phyloP scores from a whole-genome alignment of 2,329 filamentous ascomycete species.

The Pseudogymnoascus sp. region DNA sequence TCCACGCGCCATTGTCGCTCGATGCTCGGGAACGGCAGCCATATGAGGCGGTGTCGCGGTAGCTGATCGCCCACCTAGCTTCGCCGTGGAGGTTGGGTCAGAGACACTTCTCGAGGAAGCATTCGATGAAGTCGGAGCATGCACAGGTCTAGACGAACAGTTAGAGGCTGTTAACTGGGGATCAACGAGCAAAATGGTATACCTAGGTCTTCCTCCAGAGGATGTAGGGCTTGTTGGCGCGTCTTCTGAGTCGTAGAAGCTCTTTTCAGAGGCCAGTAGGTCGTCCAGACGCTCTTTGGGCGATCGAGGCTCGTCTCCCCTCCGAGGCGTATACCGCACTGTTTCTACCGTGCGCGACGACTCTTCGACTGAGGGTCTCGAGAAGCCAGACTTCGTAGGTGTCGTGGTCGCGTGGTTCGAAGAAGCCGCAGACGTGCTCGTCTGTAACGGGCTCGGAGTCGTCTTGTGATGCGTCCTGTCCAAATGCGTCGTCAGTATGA shows the following conservation, averaged over 20 bases:
- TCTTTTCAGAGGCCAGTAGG: conserved; percentile 28
- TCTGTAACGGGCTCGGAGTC: conserved; percentile 28
- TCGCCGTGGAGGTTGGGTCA: conserved; percentile 23
- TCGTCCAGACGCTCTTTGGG: conserved; percentile 30
- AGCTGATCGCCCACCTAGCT: conserved; percentile 19
- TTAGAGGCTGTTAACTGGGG: not conserved
- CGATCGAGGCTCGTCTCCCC: conserved; percentile 22
- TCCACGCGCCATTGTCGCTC: conserved; percentile 24
- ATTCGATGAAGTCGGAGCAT: conserved; percentile 19
- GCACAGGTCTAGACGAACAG: not conserved
- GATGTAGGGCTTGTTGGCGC: conserved; percentile 9
- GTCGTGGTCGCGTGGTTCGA: conserved; percentile 25
- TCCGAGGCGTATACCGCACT: conserved; percentile 14
- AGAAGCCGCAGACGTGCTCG: conserved; percentile 24
- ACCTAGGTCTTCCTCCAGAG: not conserved
- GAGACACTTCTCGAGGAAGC: conserved; percentile 27
- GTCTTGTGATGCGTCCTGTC: conserved; percentile 27
- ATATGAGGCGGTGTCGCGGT: conserved; percentile 20
- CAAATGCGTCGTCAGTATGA: conserved; percentile 12
- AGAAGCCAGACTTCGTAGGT: conserved; percentile 25
- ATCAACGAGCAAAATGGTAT: not conserved
- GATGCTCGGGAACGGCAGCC: conserved; percentile 23
- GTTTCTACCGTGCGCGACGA: conserved; percentile 15
- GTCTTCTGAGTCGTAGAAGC: conserved; percentile 25
- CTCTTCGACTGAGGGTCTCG: conserved; percentile 18